phyloP scores from a whole-genome alignment of 2,329 filamentous ascomycete species.

The Podosphaera xanthii region DNA sequence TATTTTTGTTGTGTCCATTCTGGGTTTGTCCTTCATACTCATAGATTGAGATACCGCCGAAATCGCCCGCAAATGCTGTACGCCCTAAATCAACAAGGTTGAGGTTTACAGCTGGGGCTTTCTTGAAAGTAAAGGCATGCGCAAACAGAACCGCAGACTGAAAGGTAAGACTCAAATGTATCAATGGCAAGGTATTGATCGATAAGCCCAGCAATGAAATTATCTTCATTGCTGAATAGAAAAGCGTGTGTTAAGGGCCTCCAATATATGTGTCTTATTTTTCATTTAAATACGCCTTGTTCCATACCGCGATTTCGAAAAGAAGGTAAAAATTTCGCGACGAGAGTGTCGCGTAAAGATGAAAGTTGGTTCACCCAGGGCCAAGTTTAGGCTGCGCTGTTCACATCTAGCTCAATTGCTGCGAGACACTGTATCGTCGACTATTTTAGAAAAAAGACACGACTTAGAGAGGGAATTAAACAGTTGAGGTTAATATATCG shows the following conservation, averaged over 20 bases:
- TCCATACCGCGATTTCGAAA: background rate
- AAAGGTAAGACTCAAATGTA: constrained; percentile 20
- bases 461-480: background rate
- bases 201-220: constrained; percentile 14
- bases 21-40: constrained; percentile 63
- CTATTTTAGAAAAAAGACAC: background rate
- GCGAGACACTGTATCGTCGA: too few relatives aligned
- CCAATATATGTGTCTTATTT: background rate
- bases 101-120: constrained; percentile 46
- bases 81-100: constrained; percentile 57
- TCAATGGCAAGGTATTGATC: constrained; percentile 15
- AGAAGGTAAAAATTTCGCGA: background rate
- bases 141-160: constrained; percentile 19
- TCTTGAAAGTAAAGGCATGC: constrained; percentile 32
- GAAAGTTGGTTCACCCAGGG: background rate
- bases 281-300: background rate
- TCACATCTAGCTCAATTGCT: background rate
- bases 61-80: constrained; percentile 72
- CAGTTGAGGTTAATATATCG: background rate
- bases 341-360: background rate
- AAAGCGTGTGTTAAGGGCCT: background rate
- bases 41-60: constrained; percentile 77
- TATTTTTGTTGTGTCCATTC: constrained; percentile 43
- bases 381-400: background rate
- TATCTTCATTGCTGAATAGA: constrained; percentile 14